Evolutionary conservation across 2,329 filamentous ascomycete species (phyloP), one percentile per base, ranked within the genome.

Genomic region (Dothistroma septosporum): DNA sequence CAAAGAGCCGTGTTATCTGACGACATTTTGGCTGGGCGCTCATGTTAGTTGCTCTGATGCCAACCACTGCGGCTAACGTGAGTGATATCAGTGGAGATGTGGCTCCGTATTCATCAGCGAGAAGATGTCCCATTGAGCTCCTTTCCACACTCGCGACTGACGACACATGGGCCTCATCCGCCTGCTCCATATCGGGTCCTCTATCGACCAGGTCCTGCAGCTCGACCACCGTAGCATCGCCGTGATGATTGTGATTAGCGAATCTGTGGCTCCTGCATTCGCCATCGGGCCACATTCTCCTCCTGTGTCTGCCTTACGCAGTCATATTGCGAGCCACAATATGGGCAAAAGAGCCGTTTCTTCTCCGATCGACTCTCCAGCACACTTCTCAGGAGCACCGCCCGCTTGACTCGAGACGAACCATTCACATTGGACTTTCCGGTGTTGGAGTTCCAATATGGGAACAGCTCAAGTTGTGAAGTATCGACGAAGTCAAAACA

Each of bases 401-500:
- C 66, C 24, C 67, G 37, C 16, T 60, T 56, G 14, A 56, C 59
- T 12, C 63, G 22, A 5, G 61, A 33, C 4, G 53, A n/a, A 5
- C 31, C 32, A 35, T 54, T 35, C 12, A 47, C n/a, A 12, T 61
- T 58, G 41, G 63, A 66, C 6, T 52, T 22, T 4, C 64, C 64
- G 16, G 41, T 52, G 14, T 68, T 66, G 9, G 9, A 55, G 31
- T 65, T 61, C 65, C 65, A 69, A 1, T 78, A 52, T 41, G 61
- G 46, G 12, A 93, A 83, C 4, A 83, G 72, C 4, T 76, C 75
- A 50, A 89, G 72, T 73, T 50, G 54, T 16, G 37, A 31, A 9
- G 46, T 48, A 32, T 95, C 89, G 0, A 91, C 85, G 9, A 65
- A n/a, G 21, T 62, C 53, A 1, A 58, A 61, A 53, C 67, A 68